A percentile compares a stretch with the other conserved stretches of the same genome.
These are phyloP conservation scores for Tinospora cordifolia DNA, from an alignment of 164 flowering plant species.

Conservation along the genomic window DNA sequence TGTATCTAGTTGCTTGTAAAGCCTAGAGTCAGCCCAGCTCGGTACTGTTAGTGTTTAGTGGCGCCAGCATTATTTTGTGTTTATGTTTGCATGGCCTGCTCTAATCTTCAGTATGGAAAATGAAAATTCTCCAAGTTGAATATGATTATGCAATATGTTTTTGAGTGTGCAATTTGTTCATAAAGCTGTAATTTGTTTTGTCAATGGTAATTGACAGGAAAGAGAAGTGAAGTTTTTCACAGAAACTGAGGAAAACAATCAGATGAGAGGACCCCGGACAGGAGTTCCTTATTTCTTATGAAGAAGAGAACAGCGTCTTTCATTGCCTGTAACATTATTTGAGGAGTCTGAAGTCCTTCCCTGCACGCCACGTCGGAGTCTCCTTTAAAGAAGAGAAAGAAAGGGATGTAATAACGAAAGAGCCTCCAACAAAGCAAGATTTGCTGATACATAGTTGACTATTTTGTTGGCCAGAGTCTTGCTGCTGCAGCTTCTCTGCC, in stretches of 20 bases:
- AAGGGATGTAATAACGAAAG: slow-evolving; percentile 6
- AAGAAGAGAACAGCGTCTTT: slow-evolving; percentile 14
- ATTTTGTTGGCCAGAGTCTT: slow-evolving; percentile 6
- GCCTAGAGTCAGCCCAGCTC: background rate
- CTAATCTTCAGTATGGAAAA: background rate
- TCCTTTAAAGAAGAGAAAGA: slow-evolving; percentile 3
- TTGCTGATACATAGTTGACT: slow-evolving; percentile 5
- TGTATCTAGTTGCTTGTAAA: too few species aligned
- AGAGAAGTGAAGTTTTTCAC: slow-evolving; percentile 98
- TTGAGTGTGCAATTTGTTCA: background rate
- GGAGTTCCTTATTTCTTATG: slow-evolving; percentile 95
- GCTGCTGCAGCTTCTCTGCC: slow-evolving; percentile 1
- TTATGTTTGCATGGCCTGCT: background rate
- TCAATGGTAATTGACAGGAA: slow-evolving; percentile 40
- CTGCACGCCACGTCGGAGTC: too few species aligned
- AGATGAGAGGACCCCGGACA: slow-evolving; percentile 97
- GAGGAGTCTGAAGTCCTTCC: slow-evolving; percentile 10
- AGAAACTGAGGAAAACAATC: slow-evolving; percentile 98
- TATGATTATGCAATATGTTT: too few species aligned
- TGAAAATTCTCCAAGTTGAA: background rate
- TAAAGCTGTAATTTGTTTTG: background rate
- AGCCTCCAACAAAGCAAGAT: slow-evolving; percentile 10
- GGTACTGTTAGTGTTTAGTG: background rate
- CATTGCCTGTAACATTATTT: slow-evolving; percentile 25
- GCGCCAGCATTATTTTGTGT: background rate